Evolutionary conservation across 805 yeast genomes (phyloP).

Genomic region (Saccharomycopsis amapae): DNA sequence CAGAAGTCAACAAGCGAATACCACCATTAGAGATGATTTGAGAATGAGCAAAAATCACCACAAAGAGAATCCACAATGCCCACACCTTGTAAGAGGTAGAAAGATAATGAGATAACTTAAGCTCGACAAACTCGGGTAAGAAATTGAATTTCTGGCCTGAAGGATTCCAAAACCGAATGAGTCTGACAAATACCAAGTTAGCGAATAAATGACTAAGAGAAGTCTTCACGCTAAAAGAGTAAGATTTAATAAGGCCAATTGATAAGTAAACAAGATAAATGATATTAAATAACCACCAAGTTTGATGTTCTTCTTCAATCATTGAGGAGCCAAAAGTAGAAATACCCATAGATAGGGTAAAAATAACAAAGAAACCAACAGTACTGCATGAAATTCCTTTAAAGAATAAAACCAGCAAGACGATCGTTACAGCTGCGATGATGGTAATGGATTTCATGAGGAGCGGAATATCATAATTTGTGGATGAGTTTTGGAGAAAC

Average conservation of each 20-base stretch:
- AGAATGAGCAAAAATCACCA: constrained; percentile 5
- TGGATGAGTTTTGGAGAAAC: constrained; percentile 50
- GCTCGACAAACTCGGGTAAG: constrained; percentile 23
- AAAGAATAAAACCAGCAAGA: not conserved
- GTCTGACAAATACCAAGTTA: constrained; percentile 35
- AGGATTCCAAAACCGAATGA: constrained; percentile 77
- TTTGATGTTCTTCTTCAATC: constrained; percentile 92
- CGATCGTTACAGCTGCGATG: constrained; percentile 20
- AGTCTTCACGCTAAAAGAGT: not conserved
- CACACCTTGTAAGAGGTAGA: not conserved
- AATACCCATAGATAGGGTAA: constrained; percentile 36
- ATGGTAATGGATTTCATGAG: constrained; percentile 31
- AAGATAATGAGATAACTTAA: constrained; percentile 14
- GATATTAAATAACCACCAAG: constrained; percentile 81
- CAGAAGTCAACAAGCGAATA: constrained; percentile 26
- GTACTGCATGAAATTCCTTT: constrained; percentile 5
- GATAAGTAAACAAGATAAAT: constrained; percentile 25
- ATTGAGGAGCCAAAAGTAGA: constrained; percentile 81
- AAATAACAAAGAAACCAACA: constrained; percentile 22
- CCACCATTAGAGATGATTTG: constrained; percentile 28
- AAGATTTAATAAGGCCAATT: not conserved
- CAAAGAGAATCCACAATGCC: constrained; percentile 6
- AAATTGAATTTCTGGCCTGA: constrained; percentile 75
- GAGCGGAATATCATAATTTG: constrained; percentile 58
- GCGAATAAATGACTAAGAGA: constrained; percentile 5